These are phyloP conservation scores for Botrytis cinerea DNA, from an alignment of 2,329 filamentous ascomycete species.

Conservation along the genomic window DNA sequence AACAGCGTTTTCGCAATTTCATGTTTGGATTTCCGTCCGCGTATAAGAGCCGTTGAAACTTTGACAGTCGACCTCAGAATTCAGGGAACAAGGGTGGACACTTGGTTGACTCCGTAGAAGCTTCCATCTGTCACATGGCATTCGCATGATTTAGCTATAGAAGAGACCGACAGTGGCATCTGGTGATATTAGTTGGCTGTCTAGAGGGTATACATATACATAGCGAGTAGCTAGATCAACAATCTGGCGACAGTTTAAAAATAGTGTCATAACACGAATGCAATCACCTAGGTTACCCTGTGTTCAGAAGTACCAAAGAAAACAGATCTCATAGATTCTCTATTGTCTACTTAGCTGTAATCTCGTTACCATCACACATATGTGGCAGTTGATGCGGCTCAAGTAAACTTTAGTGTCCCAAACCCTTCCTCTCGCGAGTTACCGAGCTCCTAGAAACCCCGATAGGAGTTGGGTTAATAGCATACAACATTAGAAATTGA, in stretches of 20 bases:
- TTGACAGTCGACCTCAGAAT: not conserved
- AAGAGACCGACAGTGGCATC: not conserved
- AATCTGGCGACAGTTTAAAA: not conserved
- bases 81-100: not conserved
- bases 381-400: constrained; percentile 6
- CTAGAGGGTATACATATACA: not conserved
- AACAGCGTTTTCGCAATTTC: constrained; percentile 1
- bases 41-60: not conserved
- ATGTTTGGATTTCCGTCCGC: not conserved
- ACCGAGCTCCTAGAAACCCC: not conserved
- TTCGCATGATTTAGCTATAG: not conserved
- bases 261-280: not conserved
- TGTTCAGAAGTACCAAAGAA: not conserved
- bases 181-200: not conserved
- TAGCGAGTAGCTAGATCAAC: not conserved
- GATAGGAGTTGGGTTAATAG: not conserved
- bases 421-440: constrained; percentile 2
- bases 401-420: not conserved
- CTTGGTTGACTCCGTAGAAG: not conserved
- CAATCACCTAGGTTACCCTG: not conserved
- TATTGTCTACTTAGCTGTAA: not conserved
- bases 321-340: no score
- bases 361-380: not conserved
- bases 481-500: not conserved
- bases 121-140: not conserved